Base-by-base conservation (phyloP, 805 yeast genomes). In the Myxozyma neotropica region DNA sequence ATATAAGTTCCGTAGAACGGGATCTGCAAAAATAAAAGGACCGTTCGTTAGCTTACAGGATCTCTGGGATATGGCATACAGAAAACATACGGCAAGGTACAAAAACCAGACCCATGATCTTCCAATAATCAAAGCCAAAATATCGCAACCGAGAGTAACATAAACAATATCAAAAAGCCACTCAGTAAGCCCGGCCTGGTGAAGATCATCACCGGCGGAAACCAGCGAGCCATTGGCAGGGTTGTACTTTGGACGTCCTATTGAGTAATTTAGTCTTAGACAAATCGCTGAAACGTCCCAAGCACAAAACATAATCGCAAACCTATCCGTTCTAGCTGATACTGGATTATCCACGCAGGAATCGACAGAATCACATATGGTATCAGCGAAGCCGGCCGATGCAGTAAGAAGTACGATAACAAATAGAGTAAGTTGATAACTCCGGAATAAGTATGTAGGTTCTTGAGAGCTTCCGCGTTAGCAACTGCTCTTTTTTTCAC, bases 121-220 rank as follows among this genome's bases (percentile, higher is more conserved):
- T 4, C 91, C 91, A 38, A 81, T 67, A 0, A 82, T 23, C 4
- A 82, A 66, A 76, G 83, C 80, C 53, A 85, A 72, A 0, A 85
- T 55, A 64, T 84, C 83, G 64, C 83, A 75, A 21, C 80, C 66
- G 80, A 86, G 79, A 2, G 91, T 86, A 47, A 87, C 71, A 69
- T 87, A 87, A 59, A 88, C 74, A 12, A 86, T 71, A 69, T 88
- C 94, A 69, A 85, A 85, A 77, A 87, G 74, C 75, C 85, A 87
- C 72, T 88, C 93, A 39, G 85, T 85, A 42, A 88, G 75, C 0
- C 94, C 94, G 2, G 72, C 69, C 60, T 82, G 88, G 56, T 72
- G 72, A 59, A 87, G 77, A 67, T 88, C 88, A 31, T 79, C 81
- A 1, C 92, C 93, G 1, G 87, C 71, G 12, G 72, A 73, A 2